These are phyloP conservation scores for Microbotryum silenes-acaulis DNA, from an alignment of 1,284 basidiomycete species.

Conservation along the genomic window DNA sequence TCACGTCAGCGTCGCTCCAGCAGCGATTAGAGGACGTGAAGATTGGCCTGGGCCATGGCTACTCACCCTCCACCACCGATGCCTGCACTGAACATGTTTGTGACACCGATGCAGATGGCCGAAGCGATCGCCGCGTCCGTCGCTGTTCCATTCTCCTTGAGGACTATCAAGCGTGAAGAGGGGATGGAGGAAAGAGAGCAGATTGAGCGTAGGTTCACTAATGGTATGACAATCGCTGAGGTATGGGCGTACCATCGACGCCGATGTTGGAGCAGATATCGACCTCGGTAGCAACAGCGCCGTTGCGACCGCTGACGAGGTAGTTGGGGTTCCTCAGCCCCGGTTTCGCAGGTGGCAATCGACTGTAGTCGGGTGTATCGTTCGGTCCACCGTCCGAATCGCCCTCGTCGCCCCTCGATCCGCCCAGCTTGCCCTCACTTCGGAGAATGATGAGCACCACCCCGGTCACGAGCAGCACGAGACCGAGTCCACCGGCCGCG, in stretches of 20 bases:
- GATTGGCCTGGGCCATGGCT: background rate
- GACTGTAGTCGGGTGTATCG: slow-evolving; percentile 28
- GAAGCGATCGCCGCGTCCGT: slow-evolving; percentile 78
- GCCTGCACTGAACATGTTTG: slow-evolving; percentile 77
- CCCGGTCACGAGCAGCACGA: slow-evolving; percentile 13
- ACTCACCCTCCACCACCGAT: slow-evolving; percentile 67
- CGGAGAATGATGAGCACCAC: slow-evolving; percentile 18
- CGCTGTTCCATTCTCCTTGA: slow-evolving; percentile 70
- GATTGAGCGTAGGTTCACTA: too few relatives aligned
- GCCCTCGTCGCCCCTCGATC: background rate
- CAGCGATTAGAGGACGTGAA: background rate
- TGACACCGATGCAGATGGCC: slow-evolving; percentile 72
- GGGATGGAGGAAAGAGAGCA: too few relatives aligned
- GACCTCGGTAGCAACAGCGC: slow-evolving; percentile 83
- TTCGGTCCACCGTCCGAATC: background rate
- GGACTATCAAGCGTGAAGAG: slow-evolving; percentile 20
- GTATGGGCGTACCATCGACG: slow-evolving; percentile 44
- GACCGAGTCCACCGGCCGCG: background rate
- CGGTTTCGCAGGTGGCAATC: slow-evolving; percentile 32
- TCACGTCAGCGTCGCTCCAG: background rate
- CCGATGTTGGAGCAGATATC: slow-evolving; percentile 74
- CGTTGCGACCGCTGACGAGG: slow-evolving; percentile 61
- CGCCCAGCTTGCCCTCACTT: slow-evolving; percentile 6
- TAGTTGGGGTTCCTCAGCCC: slow-evolving; percentile 59
- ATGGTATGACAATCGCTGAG: background rate